These are phyloP conservation scores for Adansonia digitata DNA, from an alignment of 345 rosid genomes.

Conservation along the genomic window DNA sequence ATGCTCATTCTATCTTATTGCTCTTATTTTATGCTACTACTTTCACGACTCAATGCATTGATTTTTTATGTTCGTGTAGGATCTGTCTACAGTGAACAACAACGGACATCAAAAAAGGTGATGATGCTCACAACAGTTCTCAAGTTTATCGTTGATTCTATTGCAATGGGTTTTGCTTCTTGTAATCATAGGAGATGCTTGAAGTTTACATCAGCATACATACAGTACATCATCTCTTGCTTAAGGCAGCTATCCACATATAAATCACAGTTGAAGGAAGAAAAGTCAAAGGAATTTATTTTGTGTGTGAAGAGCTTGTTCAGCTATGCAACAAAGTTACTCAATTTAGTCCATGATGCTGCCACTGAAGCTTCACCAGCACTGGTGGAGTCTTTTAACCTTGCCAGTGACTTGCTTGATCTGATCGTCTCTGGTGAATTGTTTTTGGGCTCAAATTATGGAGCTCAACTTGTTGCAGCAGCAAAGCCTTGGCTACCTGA, in stretches of 20 bases:
- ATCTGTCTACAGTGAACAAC: conserved; percentile 27
- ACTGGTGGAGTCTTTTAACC: conserved; percentile 46
- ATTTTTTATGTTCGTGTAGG: conserved; percentile 31
- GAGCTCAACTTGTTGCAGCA: conserved; percentile 47
- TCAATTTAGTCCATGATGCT: conserved; percentile 49
- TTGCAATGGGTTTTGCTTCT: conserved; percentile 49
- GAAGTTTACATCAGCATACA: conserved; percentile 48
- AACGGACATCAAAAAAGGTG: conserved; percentile 36
- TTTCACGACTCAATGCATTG: not conserved
- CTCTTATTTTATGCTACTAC: not conserved
- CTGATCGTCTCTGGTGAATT: conserved; percentile 45
- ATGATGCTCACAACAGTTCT: conserved; percentile 62
- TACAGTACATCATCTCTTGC: conserved; percentile 38
- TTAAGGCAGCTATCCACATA: conserved; percentile 32
- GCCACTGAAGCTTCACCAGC: conserved; percentile 42
- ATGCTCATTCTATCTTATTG: not conserved
- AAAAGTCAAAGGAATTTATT: conserved; percentile 42
- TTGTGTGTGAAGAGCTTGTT: conserved; percentile 65
- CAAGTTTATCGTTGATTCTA: conserved; percentile 62
- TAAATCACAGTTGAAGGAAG: conserved; percentile 41
- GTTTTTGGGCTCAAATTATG: conserved; percentile 43
- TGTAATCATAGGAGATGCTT: conserved; percentile 39
- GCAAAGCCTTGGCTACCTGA: conserved; percentile 85
- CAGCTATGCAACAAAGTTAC: conserved; percentile 67
- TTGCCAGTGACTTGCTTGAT: conserved; percentile 57